Evolutionary conservation across 345 rosid genomes (phyloP), one percentile per base, ranked within the genome.

Genomic region (Pistacia atlantica): DNA sequence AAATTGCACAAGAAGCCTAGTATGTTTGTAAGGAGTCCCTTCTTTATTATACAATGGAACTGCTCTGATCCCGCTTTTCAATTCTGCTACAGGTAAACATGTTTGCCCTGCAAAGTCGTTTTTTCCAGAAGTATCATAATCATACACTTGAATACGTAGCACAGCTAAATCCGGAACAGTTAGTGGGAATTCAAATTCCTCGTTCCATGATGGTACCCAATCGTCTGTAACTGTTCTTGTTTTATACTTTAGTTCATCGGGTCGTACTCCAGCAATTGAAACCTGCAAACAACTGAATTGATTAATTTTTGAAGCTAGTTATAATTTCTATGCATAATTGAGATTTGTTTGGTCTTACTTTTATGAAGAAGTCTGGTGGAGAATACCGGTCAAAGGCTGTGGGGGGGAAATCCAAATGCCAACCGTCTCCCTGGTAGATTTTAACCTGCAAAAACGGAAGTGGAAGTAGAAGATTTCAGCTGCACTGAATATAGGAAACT

Each of bases 381-480:
- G 99, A 93, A 80, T 73, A 95, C 22, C 76, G 81, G 82, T 95
- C 97, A 66, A 95, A 95, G 69, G 88, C 85, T 14, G 88, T 84
- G 75, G 70, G 90, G 45, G 67, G 75, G 78, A 95, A 95, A 84
- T 95, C 99, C 62, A 71, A 22, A 75, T 83, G 84, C 99, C 99
- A 93, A 22, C 98, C 97, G 80, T 93, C 95, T 56, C 98, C 99
- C 75, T 85, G 86, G 71, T 79, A 87, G 72, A 95, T 83, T 83
- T 84, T 93, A 48, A 91, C 92, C 93, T 91, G 77, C 71, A 52
- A 77, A 78, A 16, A 72, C 58, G 45, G 59, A 12, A 52, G 4
- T 58, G n/a, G 6, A n/a, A 31, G 62, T 72, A 18, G 20, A 75
- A 66, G 33, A 38, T 54, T 77, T 81, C 68, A 74, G 69, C 14